These are phyloP conservation scores for Podospora australis DNA, from an alignment of 495 filamentous ascomycete genomes.

Conservation along the genomic window DNA sequence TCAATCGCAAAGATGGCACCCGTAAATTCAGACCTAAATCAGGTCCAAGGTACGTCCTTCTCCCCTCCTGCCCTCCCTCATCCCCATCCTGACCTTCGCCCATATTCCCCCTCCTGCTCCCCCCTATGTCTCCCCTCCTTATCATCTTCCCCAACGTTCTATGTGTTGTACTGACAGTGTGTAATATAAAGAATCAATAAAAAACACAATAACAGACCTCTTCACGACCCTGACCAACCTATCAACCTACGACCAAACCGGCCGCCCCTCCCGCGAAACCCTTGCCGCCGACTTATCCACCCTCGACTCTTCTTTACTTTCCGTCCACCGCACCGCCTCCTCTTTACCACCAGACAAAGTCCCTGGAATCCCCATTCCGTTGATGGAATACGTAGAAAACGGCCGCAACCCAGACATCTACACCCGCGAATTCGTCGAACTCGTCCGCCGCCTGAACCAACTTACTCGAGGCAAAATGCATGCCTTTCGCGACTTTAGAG, in stretches of 20 bases:
- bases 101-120: conserved; percentile 21
- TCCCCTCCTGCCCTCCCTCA: neutral
- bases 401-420: conserved; percentile 97
- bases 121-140: conserved; percentile 48
- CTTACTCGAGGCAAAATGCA: conserved; percentile 73
- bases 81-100: conserved; percentile 20
- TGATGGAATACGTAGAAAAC: conserved; percentile 88
- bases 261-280: neutral
- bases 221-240: conserved; percentile 7
- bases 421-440: conserved; percentile 93
- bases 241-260: neutral
- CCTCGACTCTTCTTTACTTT: conserved; percentile 10
- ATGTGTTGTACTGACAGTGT: conserved; percentile 35
- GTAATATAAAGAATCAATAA: conserved; percentile 35
- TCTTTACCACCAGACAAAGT: conserved; percentile 54
- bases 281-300: conserved; percentile 1
- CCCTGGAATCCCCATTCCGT: conserved; percentile 66
- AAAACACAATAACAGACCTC: neutral
- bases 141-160: conserved; percentile 56
- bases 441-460: conserved; percentile 78
- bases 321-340: conserved; percentile 41
- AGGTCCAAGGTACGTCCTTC: conserved; percentile 36
- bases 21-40: conserved; percentile 37
- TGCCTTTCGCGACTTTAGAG: conserved; percentile 73
- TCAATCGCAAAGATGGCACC: conserved; percentile 39